Percentiles rank a stretch among this genome's conserved stretches.
phyloP scores from a whole-genome alignment of 176 grass and related monocot genomes.

The Cenchrus americanus region DNA sequence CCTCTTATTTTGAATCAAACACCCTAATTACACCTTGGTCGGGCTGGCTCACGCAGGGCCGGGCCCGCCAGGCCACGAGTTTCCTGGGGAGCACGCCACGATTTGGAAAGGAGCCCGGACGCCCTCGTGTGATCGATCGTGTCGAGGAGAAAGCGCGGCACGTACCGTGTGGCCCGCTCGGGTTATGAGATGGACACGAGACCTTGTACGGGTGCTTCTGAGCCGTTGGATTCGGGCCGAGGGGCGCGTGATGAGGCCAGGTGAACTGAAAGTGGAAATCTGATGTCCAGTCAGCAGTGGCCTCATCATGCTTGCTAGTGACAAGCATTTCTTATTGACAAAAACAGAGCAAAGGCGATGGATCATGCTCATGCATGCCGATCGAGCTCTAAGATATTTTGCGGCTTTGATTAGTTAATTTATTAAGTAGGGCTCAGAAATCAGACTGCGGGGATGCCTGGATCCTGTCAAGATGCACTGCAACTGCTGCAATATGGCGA shows the following conservation, averaged over 20 bases:
- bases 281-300: not conserved
- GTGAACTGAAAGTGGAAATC: not conserved
- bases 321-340: not conserved
- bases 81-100: conserved; percentile 39
- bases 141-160: conserved; percentile 14
- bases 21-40: not conserved
- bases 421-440: too few species aligned
- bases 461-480: not conserved
- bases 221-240: conserved; percentile 1
- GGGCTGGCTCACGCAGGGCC: not conserved
- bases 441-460: too few species aligned
- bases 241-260: not conserved
- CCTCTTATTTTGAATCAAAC: too few species aligned
- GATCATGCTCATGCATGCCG: too few species aligned
- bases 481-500: not conserved
- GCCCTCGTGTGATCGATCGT: not conserved
- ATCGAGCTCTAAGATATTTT: too few species aligned
- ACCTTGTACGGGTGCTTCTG: not conserved
- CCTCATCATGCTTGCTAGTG: not conserved
- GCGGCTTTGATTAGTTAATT: too few species aligned
- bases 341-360: too few species aligned
- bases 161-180: not conserved
- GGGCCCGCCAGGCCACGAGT: conserved; percentile 17
- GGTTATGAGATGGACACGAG: not conserved
- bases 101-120: not conserved